Evolutionary conservation across 768 basidiomycete genomes (phyloP), one percentile per base, ranked within the genome.

Genomic region (Russula compacta): DNA sequence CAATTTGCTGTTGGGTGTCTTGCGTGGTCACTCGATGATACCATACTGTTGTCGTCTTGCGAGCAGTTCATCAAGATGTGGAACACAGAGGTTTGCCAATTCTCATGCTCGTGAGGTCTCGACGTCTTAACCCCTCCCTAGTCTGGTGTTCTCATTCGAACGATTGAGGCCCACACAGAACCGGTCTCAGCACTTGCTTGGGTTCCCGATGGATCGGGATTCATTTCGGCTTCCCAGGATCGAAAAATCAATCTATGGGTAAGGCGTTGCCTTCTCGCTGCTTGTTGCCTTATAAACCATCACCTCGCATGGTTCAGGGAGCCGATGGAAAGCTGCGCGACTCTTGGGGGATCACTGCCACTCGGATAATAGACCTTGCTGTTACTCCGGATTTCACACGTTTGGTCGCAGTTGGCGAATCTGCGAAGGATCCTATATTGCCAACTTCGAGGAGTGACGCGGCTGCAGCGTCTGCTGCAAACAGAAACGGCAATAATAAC

Each of bases 11-110:
- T 98, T 4, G 85, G 85, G 48, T 87, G 85, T 67, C 74, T 99
- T 60, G 86, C 93, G 1, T 99, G 95, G 95, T 98, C 97, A 32
- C 78, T 87, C 54, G 92, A 98, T 68, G 93, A 95, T 69, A 75
- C 82, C 19, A 79, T 89, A 64, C 76, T 99, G 61, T 79, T 97
- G 47, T 93, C 92, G 6, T 85, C 87, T 43, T 80, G 92, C 24
- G 94, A 98, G 64, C 78, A 86, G 50, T 72, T 76, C 52, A 86
- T 99, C 71, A 87, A 88, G 75, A 77, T 98, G 69, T 99, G 94
- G 93, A 86, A 95, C 71, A 79, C 86, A 39, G 83, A 86, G 82
- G 95, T 94, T 70, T 69, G 36, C n/a, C 24, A 35, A 39, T 53
- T 50, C 29, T 47, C 40, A 43, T 33, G 54, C 40, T 55, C 58